Base-by-base conservation (phyloP, 2,329 filamentous ascomycete species). In the Penicillium janthinellum region DNA sequence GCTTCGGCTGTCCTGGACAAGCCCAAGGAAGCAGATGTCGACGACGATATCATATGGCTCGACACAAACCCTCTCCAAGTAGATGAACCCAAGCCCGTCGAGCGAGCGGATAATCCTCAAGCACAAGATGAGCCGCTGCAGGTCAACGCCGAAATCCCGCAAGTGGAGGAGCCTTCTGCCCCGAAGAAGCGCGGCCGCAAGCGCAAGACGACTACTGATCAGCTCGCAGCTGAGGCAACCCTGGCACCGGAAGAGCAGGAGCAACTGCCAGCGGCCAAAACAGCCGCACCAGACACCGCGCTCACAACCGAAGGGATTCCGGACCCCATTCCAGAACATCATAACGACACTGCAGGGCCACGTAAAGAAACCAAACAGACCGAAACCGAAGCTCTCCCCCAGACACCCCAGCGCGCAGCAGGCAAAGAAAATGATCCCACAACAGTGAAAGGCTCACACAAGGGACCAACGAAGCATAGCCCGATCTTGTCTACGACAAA, bases 171-270 rank as follows among this genome's bases (percentile, higher is more conserved):
- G 39, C 45, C 49, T 2, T 59, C 69, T 10, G 65, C 68, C 4
- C 71, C 75, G 17, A 80, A 78, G 67, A 81, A 78, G 67, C 77
- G 78, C 53, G 75, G 76, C 17, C 74, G 76, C 56, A 79, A 79
- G 57, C 73, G 75, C 35, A 79, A 77, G 67, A 72, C 71, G 60
- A 68, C 70, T 3, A 22, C 60, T 1, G 74, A 76, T n/a, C 56
- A 68, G 60, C 28, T 22, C 4, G 45, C 31, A 31, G 31, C 31
- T 42, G 34, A 56, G 6, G 11, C 49, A 14, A 39, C 15, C 3
- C 12, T 54, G 35, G 39, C 22, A 22, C 37, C 50, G 1, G 52
- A 57, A 31, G 45, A 53, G 12, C 45, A 52, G 17, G 49, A 57
- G 0, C n/a, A 37, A 25, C 20, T 35, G 1, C n/a, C 44, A 4